Evolutionary conservation across 208 protist genomes (phyloP), one percentile per base, ranked within the genome.

Genomic region (Trypanosoma mega): DNA sequence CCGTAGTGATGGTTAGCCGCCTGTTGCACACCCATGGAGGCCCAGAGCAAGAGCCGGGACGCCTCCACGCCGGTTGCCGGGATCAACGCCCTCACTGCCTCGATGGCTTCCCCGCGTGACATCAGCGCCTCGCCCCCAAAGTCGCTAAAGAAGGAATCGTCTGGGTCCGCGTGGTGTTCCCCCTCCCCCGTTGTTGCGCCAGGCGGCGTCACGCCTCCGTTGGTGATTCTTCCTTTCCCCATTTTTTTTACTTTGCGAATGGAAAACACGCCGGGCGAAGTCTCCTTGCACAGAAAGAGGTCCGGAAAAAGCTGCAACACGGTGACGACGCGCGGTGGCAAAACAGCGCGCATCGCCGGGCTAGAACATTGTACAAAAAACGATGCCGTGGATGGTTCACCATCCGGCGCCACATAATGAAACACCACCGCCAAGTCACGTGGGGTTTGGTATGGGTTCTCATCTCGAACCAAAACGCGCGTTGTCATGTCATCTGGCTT

Each of bases 391-490:
- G 72, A 88, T 44, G 84, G 44, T 43, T 92, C 78, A n/a, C 71
- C 76, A 12, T 65, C 74, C 0, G 85, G 85, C 37, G 74, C 74
- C 14, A 85, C 71, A 72, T 90, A 92, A 70, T 92, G 78, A 48
- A 94, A 92, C 21, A 94, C 85, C 14, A 78, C 72, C 12, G 82
- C 88, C 12, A 91, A 29, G 18, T 90, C 85, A 9, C 62, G 36
- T 11, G 69, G 67, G 3, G 68, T 80, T 26, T 73, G 57, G 59
- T 94, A 94, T 55, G 88, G 88, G 70, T 92, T 94, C 55, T 90
- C 80, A 33, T 81, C 72, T n/a, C 78, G 61, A 43, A 81, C 41
- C 27, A 54, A 24, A 23, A 77, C 67, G 1, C 76, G 67, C 0
- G 79, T 68, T 20, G 69, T 78, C 57, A 82, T 68, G 30, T 85